Base-by-base conservation (phyloP, 2,329 filamentous ascomycete genomes). In the Epichloe brachyelytri region DNA sequence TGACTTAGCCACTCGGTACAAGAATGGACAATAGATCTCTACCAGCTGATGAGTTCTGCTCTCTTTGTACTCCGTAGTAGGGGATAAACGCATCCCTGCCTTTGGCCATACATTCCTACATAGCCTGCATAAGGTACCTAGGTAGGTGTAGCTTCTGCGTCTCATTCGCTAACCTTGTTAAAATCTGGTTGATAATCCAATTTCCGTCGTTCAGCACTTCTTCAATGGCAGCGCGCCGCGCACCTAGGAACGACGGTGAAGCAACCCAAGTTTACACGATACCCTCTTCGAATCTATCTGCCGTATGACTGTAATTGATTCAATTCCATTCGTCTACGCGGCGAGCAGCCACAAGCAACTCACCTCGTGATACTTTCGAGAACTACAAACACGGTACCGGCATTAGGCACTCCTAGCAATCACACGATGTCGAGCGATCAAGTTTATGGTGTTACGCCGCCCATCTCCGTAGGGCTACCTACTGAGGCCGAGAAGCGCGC, bases 391-490 rank as follows among this genome's bases (percentile, higher is more conserved):
- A 22, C 49, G 26, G 22, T 5, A 17, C 20, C 19, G 20, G 36
- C 7, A 30, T 33, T 40, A 17, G 22, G 22, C 37, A 26, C 43
- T 40, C 7, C 22, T 30, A 17, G 41, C 36, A 45, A 17, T 11
- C 49, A 40, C n/a, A 22, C 49, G 47, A 71, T 71, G 68, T 56
- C 65, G 43, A 62, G 63, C 53, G 66, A 70, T 49, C 69, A 69
- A 49, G 62, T 61, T 57, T 71, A 58, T 54, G 91, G 91, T 62
- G 79, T 94, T 45, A 96, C 89, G 53, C 83, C 84, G 59, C 85
- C 93, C 45, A 87, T 98, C 38, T 95, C 89, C 19, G 77, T 76
- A 12, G 74, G 76, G 20, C 75, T 89, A 22, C 93, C 93, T 4
- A 93, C 85, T 1, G 78, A 85, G 51, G 72, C 78, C 38, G 91